A percentile compares a stretch with the other conserved stretches of the same genome.
Conservation (phyloP, 345 rosid species). For the Populus pruinosa region DNA sequence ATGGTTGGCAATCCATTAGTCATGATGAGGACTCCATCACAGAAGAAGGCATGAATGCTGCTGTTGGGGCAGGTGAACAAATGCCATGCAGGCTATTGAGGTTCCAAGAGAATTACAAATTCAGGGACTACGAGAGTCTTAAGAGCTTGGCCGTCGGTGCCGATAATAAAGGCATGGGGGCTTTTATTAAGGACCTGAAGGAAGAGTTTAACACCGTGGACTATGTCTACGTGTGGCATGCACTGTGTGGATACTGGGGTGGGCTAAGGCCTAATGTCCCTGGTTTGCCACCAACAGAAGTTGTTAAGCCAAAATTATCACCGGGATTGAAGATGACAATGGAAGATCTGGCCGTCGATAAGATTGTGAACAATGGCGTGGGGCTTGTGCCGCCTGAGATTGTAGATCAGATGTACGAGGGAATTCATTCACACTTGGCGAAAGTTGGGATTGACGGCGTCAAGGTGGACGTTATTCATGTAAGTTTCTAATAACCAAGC, state of each 20-base stretch:
- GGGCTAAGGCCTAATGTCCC: constrained; percentile 75
- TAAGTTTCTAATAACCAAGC: constrained; percentile 32
- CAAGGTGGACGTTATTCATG: constrained; percentile 96
- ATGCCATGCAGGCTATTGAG: constrained; percentile 89
- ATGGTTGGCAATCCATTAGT: constrained; percentile 92
- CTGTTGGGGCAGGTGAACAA: constrained; percentile 80
- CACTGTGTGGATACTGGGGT: constrained; percentile 96
- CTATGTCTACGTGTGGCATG: constrained; percentile 92
- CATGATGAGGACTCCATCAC: constrained; percentile 69
- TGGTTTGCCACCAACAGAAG: constrained; percentile 45
- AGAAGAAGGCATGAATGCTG: constrained; percentile 64
- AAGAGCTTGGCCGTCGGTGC: constrained; percentile 9
- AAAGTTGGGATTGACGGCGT: constrained; percentile 86
- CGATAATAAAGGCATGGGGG: constrained; percentile 63
- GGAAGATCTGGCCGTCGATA: constrained; percentile 95
- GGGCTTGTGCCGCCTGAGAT: constrained; percentile 73
- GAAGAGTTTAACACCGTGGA: constrained; percentile 71
- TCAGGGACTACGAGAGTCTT: constrained; percentile 61
- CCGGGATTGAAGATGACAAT: constrained; percentile 72
- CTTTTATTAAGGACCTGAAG: constrained; percentile 71
- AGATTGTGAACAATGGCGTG: constrained; percentile 63
- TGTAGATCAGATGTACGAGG: constrained; percentile 70
- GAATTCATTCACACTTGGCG: constrained; percentile 73
- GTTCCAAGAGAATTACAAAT: constrained; percentile 81
- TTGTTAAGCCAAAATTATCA: constrained; percentile 53